These are phyloP conservation scores for Abrus pulchellus DNA, from an alignment of 306 rosid species.

Conservation along the genomic window DNA sequence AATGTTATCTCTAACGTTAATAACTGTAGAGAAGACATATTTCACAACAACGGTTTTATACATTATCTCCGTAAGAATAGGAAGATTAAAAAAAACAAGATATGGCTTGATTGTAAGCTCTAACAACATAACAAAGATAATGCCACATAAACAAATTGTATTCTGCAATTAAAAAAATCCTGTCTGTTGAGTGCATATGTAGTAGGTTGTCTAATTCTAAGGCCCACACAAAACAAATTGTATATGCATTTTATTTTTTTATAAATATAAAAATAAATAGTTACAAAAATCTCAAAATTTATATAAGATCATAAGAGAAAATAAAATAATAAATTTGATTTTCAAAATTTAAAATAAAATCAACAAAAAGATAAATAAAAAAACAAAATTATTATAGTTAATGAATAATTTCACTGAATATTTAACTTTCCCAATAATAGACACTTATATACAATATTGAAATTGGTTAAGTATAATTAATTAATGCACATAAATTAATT, in stretches of 20 bases:
- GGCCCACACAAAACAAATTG: not conserved
- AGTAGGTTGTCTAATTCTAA: constrained; percentile 4
- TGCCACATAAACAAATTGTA: constrained; percentile 3
- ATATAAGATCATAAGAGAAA: no score
- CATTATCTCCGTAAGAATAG: constrained; percentile 24
- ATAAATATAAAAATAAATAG: no score
- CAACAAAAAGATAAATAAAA: no score
- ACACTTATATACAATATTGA: no score
- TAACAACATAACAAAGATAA: not conserved
- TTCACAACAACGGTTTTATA: not conserved
- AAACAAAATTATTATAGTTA: no score
- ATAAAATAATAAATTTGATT: no score
- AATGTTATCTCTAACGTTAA: not conserved
- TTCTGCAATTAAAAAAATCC: not conserved
- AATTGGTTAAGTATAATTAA: not conserved
- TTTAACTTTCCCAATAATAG: no score
- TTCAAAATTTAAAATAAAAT: no score
- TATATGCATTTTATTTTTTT: no score
- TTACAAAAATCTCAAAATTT: no score
- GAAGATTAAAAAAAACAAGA: constrained; percentile 13
- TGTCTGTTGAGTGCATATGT: not conserved
- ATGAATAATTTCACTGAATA: no score
- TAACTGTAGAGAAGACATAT: not conserved
- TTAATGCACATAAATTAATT: not conserved
- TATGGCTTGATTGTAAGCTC: not conserved